A percentile compares a stretch with the other conserved stretches of the same genome.
Conservation (phyloP, 2,329 filamentous ascomycete species). For the Talaromyces islandicus region DNA sequence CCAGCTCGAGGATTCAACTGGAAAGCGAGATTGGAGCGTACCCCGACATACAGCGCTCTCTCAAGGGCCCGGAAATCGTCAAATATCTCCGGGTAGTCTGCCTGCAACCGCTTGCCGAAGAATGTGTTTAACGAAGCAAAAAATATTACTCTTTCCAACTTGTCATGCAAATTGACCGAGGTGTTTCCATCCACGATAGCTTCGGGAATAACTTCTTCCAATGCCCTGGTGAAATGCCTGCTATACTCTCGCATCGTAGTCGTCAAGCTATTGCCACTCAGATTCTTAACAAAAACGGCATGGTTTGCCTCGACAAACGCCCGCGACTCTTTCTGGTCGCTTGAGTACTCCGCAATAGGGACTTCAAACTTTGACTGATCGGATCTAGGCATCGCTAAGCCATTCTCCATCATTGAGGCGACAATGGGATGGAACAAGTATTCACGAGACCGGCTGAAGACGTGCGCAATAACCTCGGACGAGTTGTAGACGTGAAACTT, state of each 20-base stretch:
- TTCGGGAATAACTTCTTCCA: not conserved
- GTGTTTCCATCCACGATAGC: no score
- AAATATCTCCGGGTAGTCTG: conserved; percentile 7
- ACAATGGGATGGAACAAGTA: conserved; percentile 11
- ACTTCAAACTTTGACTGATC: conserved; percentile 9
- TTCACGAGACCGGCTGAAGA: conserved; percentile 10
- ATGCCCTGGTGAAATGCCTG: not conserved
- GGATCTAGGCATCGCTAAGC: conserved; percentile 1
- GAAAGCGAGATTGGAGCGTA: conserved; percentile 5
- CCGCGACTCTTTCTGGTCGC: conserved; percentile 4
- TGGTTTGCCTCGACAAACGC: conserved; percentile 7
- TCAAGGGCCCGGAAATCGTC: conserved; percentile 3
- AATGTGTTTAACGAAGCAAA: conserved; percentile 8
- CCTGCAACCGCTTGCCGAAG: conserved; percentile 6
- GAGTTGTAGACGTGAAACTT: conserved; percentile 11
- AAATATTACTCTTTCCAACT: conserved; percentile 8
- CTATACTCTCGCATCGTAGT: conserved; percentile 7
- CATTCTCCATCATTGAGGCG: conserved; percentile 12
- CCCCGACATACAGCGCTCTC: conserved; percentile 10
- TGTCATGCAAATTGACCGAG: conserved; percentile 2
- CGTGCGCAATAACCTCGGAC: conserved; percentile 3
- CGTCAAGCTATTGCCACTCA: not conserved
- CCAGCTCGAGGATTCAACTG: conserved; percentile 3
- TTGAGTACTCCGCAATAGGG: not conserved
- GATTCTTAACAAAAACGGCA: conserved; percentile 6